Base-by-base conservation (phyloP, 257 asterid species). In the Penstemon davidsonii region DNA sequence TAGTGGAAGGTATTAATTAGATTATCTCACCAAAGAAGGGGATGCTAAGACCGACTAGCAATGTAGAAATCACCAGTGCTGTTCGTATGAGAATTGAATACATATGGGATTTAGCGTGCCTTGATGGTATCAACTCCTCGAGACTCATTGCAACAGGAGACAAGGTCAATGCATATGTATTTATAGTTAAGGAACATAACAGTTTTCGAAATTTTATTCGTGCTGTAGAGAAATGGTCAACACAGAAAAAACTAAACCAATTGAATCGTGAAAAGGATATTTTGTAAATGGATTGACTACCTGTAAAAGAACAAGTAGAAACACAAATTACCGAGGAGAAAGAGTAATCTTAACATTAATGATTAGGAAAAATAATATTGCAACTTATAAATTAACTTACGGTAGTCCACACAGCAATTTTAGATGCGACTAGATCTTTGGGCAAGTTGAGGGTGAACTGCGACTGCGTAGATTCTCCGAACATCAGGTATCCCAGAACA, bases 361-460 rank as follows among this genome's bases (percentile, higher is more conserved):
- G 33, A 15, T 15, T 15, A 15, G 18, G 18, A 15, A 15, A 15
- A 15, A 15, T 0, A 15, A 15, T 15, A 15, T 15, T 15, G 18
- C 18, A 15, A 15, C 33, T 25, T 25, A 1, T 25, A 3, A 37
- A 3, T 33, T 19, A 2, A 73, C 90, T 5, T 82, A 93, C 99
- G 71, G 97, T 91, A 9, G 97, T 88, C 99, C 99, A 94, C 4
- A 94, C 80, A 39, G 97, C 99, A 66, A 91, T 79, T 73, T 94
- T 88, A 7, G 99, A 87, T 4, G 97, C 85, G 8, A 88, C 75
- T 50, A 94, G 76, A 50, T 86, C 80, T 25, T 85, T 80, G 0
- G 99, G 99, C 88, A 94, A 76, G 87, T 94, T 94, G 43, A 91
- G 91, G 1, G 99, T 94, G 83, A 94, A 94, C 82, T 94, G 99